phyloP scores from a whole-genome alignment of 1,139 yeast genomes.

The Kazachstania sp. region DNA sequence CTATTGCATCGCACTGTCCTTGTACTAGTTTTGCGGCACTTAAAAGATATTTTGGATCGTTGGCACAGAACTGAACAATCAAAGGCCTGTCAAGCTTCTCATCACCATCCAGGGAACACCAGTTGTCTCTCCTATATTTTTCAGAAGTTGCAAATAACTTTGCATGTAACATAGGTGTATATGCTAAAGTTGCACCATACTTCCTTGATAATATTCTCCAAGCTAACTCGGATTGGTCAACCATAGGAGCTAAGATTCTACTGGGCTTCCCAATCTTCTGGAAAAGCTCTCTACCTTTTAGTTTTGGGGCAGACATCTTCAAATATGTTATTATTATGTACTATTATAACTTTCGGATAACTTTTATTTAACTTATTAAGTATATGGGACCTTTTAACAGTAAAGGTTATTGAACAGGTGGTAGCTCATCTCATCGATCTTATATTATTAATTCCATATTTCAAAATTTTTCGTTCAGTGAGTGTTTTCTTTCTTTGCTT shows the following conservation, averaged over 20 bases:
- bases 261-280: constrained; percentile 65
- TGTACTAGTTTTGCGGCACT: constrained; percentile 74
- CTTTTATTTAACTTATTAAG: no score
- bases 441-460: no score
- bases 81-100: constrained; percentile 62
- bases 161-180: constrained; percentile 97
- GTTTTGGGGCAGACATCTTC: constrained; percentile 12
- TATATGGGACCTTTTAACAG: no score
- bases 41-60: constrained; percentile 79
- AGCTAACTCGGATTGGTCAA: constrained; percentile 91
- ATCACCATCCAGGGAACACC: constrained; percentile 67
- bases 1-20: constrained; percentile 89
- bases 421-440: no score
- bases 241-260: constrained; percentile 96
- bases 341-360: no score
- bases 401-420: no score
- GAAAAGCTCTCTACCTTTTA: constrained; percentile 62
- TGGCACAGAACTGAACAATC: constrained; percentile 92
- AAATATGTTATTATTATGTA: neutral
- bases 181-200: constrained; percentile 90
- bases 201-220: constrained; percentile 85
- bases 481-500: no score
- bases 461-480: no score
- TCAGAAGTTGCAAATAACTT: constrained; percentile 76
- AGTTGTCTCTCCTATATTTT: constrained; percentile 70